phyloP scores from a whole-genome alignment of 2,329 filamentous ascomycete genomes.

The Cytospora piceae region DNA sequence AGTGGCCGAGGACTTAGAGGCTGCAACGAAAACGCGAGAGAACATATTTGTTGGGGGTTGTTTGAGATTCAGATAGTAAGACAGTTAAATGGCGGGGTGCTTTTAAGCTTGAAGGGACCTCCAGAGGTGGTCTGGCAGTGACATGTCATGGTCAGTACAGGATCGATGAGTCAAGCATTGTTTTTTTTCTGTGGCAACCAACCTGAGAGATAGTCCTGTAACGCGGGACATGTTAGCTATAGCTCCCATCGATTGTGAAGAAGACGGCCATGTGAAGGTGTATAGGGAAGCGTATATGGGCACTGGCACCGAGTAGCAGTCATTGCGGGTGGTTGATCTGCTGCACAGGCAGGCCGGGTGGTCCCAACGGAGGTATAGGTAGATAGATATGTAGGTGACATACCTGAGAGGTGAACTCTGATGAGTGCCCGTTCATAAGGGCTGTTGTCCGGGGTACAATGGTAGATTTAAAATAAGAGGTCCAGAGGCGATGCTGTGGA shows the following conservation, averaged over 20 bases:
- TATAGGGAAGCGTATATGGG: neutral
- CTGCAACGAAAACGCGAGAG: conserved; percentile 56
- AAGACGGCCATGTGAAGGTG: conserved; percentile 17
- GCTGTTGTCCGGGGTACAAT: conserved; percentile 53
- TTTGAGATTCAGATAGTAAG: conserved; percentile 32
- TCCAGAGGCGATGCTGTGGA: conserved; percentile 27
- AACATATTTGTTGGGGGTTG: conserved; percentile 55
- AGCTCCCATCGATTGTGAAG: conserved; percentile 12
- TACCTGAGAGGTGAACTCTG: conserved; percentile 88
- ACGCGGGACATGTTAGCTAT: conserved; percentile 47
- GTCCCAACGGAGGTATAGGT: neutral
- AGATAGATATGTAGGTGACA: conserved; percentile 35
- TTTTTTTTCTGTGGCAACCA: conserved; percentile 40
- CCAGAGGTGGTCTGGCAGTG: conserved; percentile 55
- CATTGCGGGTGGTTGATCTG: neutral
- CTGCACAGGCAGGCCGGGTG: neutral
- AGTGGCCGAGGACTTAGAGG: conserved; percentile 57
- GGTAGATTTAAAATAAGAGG: conserved; percentile 30
- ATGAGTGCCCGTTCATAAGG: conserved; percentile 85
- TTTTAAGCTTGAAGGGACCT: conserved; percentile 54
- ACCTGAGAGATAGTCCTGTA: conserved; percentile 78
- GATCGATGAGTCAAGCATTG: conserved; percentile 47
- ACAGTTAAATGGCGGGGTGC: conserved; percentile 28
- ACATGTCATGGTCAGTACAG: conserved; percentile 40
- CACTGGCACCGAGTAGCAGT: neutral